These are phyloP conservation scores for Fusarium aywerte DNA, from an alignment of 2,329 filamentous ascomycete genomes.

Conservation along the genomic window DNA sequence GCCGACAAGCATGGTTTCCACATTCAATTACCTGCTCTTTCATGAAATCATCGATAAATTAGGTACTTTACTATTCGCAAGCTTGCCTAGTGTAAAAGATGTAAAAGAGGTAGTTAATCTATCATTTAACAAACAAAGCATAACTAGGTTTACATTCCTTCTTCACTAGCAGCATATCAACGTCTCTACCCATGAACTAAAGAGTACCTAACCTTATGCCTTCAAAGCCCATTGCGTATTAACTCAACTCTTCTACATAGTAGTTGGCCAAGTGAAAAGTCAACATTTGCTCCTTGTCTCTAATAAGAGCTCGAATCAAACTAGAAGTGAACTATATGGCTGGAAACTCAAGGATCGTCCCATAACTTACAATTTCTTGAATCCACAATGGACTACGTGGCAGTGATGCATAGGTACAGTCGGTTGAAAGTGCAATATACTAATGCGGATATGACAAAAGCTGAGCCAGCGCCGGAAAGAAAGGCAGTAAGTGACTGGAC, in stretches of 20 bases:
- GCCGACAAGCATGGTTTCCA: not conserved
- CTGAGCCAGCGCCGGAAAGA: not conserved
- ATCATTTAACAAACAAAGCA: not conserved
- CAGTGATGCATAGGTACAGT: not conserved
- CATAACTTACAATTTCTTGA: not conserved
- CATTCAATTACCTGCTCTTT: not conserved
- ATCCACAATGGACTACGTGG: conserved; percentile 6
- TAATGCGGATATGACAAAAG: not conserved
- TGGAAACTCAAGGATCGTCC: not conserved
- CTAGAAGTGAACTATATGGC: not conserved
- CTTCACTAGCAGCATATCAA: too few relatives aligned
- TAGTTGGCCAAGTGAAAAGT: not conserved
- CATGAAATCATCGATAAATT: conserved; percentile 1
- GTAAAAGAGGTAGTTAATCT: not conserved
- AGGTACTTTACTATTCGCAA: not conserved
- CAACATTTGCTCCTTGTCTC: not conserved
- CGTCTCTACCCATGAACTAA: not conserved
- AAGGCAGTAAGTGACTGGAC: not conserved
- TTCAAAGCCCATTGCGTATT: not conserved
- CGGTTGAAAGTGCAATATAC: conserved; percentile 6
- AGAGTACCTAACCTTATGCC: too few relatives aligned
- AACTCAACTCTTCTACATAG: not conserved
- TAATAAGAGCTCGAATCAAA: not conserved
- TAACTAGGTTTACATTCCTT: not conserved
- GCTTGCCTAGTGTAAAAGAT: not conserved